Conservation (phyloP, 2,329 filamentous ascomycete species). For the Sphaerostilbella broomeana region DNA sequence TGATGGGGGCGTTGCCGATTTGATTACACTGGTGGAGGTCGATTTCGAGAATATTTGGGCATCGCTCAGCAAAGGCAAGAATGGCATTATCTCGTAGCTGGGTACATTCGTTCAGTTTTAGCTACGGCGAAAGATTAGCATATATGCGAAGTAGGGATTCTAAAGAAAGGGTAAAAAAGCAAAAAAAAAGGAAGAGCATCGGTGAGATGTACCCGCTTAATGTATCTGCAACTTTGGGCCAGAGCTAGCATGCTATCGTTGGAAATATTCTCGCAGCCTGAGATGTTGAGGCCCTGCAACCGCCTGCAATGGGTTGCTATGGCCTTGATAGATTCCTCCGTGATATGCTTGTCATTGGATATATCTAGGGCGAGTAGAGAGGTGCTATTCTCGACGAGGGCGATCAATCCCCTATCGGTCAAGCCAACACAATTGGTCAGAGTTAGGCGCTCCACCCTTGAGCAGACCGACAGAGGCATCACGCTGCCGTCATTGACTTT, state of each 20-base stretch:
- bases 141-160: no score
- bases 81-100: slow-evolving; percentile 79
- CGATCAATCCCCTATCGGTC: slow-evolving; percentile 75
- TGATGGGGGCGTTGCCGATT: slow-evolving; percentile 78
- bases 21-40: slow-evolving; percentile 81
- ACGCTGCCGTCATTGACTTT: slow-evolving; percentile 85
- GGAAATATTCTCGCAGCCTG: slow-evolving; percentile 74
- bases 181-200: slow-evolving; percentile 1
- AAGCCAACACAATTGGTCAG: slow-evolving; percentile 82
- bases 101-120: slow-evolving; percentile 91
- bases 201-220: slow-evolving; percentile 65
- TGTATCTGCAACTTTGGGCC: slow-evolving; percentile 73
- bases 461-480: slow-evolving; percentile 73
- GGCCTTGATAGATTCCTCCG: slow-evolving; percentile 69
- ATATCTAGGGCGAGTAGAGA: slow-evolving; percentile 86
- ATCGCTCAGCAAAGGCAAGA: slow-evolving; percentile 78
- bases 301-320: slow-evolving; percentile 77
- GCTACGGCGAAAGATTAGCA: slow-evolving; percentile 36
- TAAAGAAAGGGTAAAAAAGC: not conserved
- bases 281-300: slow-evolving; percentile 89
- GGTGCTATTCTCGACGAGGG: slow-evolving; percentile 70
- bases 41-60: slow-evolving; percentile 90
- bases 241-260: slow-evolving; percentile 78
- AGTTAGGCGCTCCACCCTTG: slow-evolving; percentile 85
- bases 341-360: slow-evolving; percentile 76